Conservation (phyloP, 257 asterid species). For the Lycium barbarum region DNA sequence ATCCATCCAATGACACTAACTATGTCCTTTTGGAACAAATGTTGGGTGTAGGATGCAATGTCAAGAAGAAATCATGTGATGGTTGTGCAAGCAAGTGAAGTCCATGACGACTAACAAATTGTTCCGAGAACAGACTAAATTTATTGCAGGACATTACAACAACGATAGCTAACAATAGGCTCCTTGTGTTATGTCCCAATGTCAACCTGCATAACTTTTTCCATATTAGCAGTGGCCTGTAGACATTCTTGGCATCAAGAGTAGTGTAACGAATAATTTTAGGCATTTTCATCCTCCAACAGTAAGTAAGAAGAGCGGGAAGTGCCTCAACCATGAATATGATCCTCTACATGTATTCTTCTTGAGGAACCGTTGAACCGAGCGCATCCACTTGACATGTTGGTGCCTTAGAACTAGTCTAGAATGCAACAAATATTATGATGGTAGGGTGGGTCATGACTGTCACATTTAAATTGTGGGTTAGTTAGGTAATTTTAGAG, state of each 20-base stretch:
- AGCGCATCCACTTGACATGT: constrained; percentile 43
- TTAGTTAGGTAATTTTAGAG: too few relatives aligned
- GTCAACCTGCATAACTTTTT: too few relatives aligned
- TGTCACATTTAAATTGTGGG: too few relatives aligned
- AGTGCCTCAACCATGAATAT: constrained; percentile 47
- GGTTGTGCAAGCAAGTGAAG: not conserved
- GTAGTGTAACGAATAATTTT: constrained; percentile 56
- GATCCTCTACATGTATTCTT: constrained; percentile 53
- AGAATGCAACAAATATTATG: constrained; percentile 33
- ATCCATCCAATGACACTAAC: not conserved
- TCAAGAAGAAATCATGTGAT: not conserved
- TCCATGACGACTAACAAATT: too few relatives aligned
- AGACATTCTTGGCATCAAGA: too few relatives aligned
- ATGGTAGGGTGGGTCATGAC: not conserved
- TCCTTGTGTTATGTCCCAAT: too few relatives aligned
- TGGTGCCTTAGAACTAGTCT: constrained; percentile 34
- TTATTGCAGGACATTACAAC: too few relatives aligned
- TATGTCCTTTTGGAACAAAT: not conserved
- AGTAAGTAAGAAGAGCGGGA: constrained; percentile 54
- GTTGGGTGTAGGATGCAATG: not conserved
- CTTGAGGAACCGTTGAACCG: constrained; percentile 52
- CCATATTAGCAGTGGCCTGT: too few relatives aligned
- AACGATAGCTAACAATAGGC: too few relatives aligned
- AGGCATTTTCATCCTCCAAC: constrained; percentile 62
- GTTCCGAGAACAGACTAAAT: too few relatives aligned